Evolutionary conservation across 2,329 filamentous ascomycete species (phyloP).

Genomic region (Apiospora saccharicola): DNA sequence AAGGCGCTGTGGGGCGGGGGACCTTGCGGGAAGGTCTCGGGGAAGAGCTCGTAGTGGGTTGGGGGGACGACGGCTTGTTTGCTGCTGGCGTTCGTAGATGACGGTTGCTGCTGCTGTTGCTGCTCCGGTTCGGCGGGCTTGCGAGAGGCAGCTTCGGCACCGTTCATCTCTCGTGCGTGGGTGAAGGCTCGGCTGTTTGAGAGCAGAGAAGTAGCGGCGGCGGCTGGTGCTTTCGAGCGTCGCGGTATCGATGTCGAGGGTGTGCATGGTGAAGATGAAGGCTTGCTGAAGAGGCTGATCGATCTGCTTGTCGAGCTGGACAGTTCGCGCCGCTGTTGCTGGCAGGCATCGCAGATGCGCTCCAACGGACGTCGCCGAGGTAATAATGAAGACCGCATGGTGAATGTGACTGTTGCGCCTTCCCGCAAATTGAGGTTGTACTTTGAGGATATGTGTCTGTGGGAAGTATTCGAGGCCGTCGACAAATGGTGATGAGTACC

Average conservation of each 20-base stretch:
- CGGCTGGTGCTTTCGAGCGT: background rate
- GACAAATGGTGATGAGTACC: background rate
- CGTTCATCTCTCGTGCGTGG: too few relatives aligned
- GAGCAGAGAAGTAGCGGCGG: background rate
- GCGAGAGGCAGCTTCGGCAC: background rate
- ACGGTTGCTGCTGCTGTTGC: background rate
- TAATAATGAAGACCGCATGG: slow-evolving; percentile 37
- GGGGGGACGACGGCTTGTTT: slow-evolving; percentile 34
- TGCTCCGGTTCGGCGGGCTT: background rate
- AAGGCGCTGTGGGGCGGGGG: slow-evolving; percentile 83
- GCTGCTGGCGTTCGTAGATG: background rate
- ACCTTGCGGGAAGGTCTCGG: slow-evolving; percentile 75
- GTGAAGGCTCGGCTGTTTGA: background rate
- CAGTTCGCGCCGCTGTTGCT: slow-evolving; percentile 31
- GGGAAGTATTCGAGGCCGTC: background rate
- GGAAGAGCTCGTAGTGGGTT: slow-evolving; percentile 90
- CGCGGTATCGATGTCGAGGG: background rate
- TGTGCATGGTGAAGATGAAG: background rate
- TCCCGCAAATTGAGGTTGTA: background rate
- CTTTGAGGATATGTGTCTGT: background rate
- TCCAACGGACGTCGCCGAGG: slow-evolving; percentile 31
- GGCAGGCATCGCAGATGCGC: slow-evolving; percentile 41
- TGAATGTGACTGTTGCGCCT: background rate
- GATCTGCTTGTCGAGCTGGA: background rate
- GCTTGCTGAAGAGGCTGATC: background rate